Evolutionary conservation across 2,329 filamentous ascomycete species (phyloP).

Genomic region (Dothideomycetes sp.): DNA sequence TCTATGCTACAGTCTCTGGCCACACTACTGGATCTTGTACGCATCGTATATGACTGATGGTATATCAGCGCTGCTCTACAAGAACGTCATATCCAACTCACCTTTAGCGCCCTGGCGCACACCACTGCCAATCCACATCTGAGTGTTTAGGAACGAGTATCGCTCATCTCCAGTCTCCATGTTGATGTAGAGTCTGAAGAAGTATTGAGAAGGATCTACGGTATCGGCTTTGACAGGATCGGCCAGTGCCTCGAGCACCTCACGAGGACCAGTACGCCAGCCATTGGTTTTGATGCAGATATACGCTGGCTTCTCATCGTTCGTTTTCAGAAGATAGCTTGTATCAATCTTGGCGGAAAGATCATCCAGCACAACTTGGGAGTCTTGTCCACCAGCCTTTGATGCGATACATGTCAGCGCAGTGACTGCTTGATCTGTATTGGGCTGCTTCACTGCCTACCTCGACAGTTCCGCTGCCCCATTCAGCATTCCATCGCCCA

Average conservation of each 20-base stretch:
- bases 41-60: neutral
- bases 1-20: too few species aligned
- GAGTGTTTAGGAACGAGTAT: neutral
- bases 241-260: neutral
- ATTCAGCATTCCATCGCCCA: neutral
- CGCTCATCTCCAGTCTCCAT: neutral
- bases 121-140: neutral
- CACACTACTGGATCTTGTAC: neutral
- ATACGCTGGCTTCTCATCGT: neutral
- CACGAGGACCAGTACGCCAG: neutral
- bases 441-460: neutral
- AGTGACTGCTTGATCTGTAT: too few species aligned
- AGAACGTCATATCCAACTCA: neutral
- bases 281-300: neutral
- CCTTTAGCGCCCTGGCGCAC: neutral
- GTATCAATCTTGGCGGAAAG: neutral
- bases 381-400: neutral
- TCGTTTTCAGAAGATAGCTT: neutral
- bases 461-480: neutral
- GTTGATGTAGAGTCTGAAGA: neutral
- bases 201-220: neutral
- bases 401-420: neutral
- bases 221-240: neutral
- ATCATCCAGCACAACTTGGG: neutral
- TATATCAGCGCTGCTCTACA: neutral